A percentile compares a stretch with the other conserved stretches of the same genome.
phyloP scores from a whole-genome alignment of 1,284 basidiomycete genomes.

The Ganoderma lingzhi region DNA sequence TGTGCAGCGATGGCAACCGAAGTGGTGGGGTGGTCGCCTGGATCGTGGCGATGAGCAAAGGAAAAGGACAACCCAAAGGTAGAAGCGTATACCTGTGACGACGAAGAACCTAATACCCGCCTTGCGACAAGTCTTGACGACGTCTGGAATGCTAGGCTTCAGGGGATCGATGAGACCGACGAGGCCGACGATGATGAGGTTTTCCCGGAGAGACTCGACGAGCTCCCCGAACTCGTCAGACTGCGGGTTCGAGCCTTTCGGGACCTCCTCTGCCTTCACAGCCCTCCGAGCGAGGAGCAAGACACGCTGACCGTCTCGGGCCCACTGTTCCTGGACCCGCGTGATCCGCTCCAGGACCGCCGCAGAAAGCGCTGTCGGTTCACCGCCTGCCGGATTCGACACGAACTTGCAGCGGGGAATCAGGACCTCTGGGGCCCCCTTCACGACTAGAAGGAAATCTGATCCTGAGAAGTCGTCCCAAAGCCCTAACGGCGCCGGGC shows the following conservation, averaged over 20 bases:
- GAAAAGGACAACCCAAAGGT: constrained; percentile 31
- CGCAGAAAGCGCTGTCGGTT: constrained; percentile 43
- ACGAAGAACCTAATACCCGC: constrained; percentile 73
- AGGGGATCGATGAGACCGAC: constrained; percentile 72
- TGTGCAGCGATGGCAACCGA: constrained; percentile 66
- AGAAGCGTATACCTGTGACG: constrained; percentile 61
- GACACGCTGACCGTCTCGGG: constrained; percentile 66
- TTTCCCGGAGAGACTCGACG: constrained; percentile 44
- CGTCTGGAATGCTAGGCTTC: constrained; percentile 62
- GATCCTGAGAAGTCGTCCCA: constrained; percentile 43
- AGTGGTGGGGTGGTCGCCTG: constrained; percentile 57
- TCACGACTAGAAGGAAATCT: constrained; percentile 54
- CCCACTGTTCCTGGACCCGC: constrained; percentile 58
- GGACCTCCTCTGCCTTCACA: constrained; percentile 40
- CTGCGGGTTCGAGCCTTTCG: constrained; percentile 42
- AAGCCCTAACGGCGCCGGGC: constrained; percentile 34
- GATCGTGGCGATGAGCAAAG: constrained; percentile 26
- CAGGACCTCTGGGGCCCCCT: constrained; percentile 68
- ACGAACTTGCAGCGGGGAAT: constrained; percentile 55
- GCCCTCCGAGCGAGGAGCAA: constrained; percentile 53
- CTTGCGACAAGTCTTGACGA: constrained; percentile 55
- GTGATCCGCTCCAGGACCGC: constrained; percentile 45
- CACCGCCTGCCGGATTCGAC: constrained; percentile 44
- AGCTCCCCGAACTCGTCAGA: constrained; percentile 50
- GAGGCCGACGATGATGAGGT: constrained; percentile 67